Percentiles rank a stretch among this genome's conserved stretches.
phyloP scores from a whole-genome alignment of 78 protist species.

The Dictyostelium intermedium region DNA sequence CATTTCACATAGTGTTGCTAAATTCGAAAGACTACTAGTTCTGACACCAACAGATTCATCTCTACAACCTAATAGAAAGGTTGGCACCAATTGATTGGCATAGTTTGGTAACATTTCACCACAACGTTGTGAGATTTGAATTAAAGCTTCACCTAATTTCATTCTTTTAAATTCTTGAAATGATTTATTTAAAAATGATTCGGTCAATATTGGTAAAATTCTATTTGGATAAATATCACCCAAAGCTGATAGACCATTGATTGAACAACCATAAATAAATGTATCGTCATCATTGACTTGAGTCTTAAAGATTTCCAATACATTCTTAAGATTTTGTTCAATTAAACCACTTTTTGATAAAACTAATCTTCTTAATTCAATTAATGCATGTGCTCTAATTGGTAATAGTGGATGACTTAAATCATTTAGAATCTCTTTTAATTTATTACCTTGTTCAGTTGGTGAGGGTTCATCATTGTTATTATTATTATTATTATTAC shows the following conservation, averaged over 20 bases:
- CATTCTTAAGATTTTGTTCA: conserved; percentile 42
- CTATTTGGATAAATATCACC: conserved; percentile 76
- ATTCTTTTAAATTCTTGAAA: conserved; percentile 56
- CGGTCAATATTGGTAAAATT: conserved; percentile 39
- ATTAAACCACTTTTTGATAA: conserved; percentile 5
- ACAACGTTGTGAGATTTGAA: conserved; percentile 79
- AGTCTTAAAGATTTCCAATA: conserved; percentile 46
- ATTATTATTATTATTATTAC: neutral
- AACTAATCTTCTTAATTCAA: conserved; percentile 47
- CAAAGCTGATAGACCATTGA: conserved; percentile 68
- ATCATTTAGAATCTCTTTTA: conserved; percentile 63
- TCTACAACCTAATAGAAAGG: conserved; percentile 36
- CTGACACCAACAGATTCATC: conserved; percentile 50
- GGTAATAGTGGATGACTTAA: conserved; percentile 59
- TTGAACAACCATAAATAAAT: conserved; percentile 69
- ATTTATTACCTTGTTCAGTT: neutral
- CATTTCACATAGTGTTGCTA: conserved; percentile 59
- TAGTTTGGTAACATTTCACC: conserved; percentile 73
- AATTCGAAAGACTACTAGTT: conserved; percentile 66
- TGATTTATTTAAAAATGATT: neutral
- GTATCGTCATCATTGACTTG: conserved; percentile 80
- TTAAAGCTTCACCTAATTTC: conserved; percentile 79
- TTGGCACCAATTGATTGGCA: neutral
- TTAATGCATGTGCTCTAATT: conserved; percentile 67
- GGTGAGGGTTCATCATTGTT: neutral